phyloP scores from a whole-genome alignment of 164 flowering plant species.

The Liriodendron chinense region DNA sequence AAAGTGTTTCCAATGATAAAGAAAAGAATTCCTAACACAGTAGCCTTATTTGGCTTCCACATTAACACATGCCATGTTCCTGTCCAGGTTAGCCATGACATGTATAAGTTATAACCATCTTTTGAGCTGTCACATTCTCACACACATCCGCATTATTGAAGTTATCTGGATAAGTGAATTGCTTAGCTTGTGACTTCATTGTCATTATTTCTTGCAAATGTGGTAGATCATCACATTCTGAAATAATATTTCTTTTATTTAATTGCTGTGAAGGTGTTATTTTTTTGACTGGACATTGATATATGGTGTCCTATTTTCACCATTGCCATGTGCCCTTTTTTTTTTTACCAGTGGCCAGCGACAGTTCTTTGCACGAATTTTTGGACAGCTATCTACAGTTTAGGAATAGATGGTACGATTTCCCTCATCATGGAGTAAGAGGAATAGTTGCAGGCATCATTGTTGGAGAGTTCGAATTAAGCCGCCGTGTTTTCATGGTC shows the following conservation, averaged over 20 bases:
- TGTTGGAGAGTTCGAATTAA: constrained; percentile 83
- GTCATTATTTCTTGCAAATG: too few relatives aligned
- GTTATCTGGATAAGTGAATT: too few relatives aligned
- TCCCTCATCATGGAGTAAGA: constrained; percentile 76
- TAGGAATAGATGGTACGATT: constrained; percentile 97
- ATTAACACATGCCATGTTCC: too few relatives aligned
- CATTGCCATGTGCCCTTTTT: not conserved
- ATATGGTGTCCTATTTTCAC: not conserved
- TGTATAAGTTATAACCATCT: too few relatives aligned
- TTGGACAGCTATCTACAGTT: constrained; percentile 88
- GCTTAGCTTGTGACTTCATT: too few relatives aligned
- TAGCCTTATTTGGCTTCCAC: too few relatives aligned
- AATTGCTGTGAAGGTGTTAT: not conserved
- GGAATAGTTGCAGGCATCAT: constrained; percentile 85
- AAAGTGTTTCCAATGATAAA: too few relatives aligned
- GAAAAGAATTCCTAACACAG: too few relatives aligned
- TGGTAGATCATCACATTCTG: not conserved
- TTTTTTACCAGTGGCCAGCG: constrained; percentile 61
- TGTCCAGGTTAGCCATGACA: too few relatives aligned
- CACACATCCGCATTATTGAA: too few relatives aligned
- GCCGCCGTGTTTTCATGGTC: constrained; percentile 86
- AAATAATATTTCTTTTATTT: not conserved
- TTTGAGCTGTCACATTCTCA: too few relatives aligned
- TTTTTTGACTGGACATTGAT: not conserved
- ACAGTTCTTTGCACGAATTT: constrained; percentile 69